A percentile compares a stretch with the other conserved stretches of the same genome.
These are phyloP conservation scores for Neurospora intermedia DNA, from an alignment of 495 filamentous ascomycete species.

Conservation along the genomic window DNA sequence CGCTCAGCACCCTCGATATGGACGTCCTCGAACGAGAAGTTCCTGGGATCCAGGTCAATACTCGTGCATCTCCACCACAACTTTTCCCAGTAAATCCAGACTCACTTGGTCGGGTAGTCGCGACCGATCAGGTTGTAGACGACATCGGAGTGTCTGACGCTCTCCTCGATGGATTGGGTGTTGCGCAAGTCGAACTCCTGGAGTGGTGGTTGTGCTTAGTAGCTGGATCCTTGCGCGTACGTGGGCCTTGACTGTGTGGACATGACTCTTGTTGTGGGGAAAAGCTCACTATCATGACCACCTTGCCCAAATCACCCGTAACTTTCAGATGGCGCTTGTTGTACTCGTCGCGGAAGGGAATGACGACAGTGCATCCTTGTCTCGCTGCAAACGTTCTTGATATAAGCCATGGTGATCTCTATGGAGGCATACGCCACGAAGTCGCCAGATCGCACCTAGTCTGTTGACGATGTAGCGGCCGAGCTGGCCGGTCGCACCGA, in stretches of 20 bases:
- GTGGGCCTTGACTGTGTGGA: background rate
- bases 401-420: constrained; percentile 23
- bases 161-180: constrained; percentile 91
- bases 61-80: background rate
- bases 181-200: constrained; percentile 95
- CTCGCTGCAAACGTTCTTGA: constrained; percentile 47
- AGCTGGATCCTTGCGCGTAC: background rate
- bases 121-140: constrained; percentile 94
- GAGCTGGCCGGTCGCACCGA: constrained; percentile 92
- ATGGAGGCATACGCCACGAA: background rate
- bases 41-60: constrained; percentile 40
- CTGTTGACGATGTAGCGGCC: constrained; percentile 96
- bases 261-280: background rate
- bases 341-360: constrained; percentile 97
- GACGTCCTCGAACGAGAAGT: constrained; percentile 86
- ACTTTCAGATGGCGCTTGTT: constrained; percentile 92
- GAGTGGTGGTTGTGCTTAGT: constrained; percentile 8
- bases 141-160: constrained; percentile 90
- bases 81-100: background rate
- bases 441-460: constrained; percentile 50
- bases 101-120: constrained; percentile 91
- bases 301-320: constrained; percentile 80
- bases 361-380: constrained; percentile 82
- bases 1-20: constrained; percentile 91
- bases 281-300: constrained; percentile 64